Conservation (phyloP, 208 protist species). For the Wallacemonas sp. region DNA sequence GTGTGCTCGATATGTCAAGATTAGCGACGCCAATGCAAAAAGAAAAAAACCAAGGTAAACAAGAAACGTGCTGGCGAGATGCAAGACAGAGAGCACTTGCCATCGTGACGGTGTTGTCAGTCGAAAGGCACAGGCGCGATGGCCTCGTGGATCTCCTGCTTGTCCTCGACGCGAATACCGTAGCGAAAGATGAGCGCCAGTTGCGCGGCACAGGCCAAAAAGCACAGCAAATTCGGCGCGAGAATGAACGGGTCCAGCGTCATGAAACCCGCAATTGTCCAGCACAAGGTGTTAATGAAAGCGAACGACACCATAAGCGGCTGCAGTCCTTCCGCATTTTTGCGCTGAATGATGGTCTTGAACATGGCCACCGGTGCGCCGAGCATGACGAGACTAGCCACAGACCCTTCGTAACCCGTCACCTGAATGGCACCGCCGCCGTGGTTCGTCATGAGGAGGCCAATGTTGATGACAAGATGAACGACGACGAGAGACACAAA, state of each 20-base stretch:
- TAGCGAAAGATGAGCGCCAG: slow-evolving; percentile 46
- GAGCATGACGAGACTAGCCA: slow-evolving; percentile 51
- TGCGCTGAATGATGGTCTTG: slow-evolving; percentile 48
- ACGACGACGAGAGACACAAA: slow-evolving; percentile 27
- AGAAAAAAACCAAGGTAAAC: background rate
- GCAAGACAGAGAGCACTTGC: background rate
- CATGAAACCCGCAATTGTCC: slow-evolving; percentile 50
- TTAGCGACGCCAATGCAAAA: no score
- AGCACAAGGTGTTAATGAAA: slow-evolving; percentile 55
- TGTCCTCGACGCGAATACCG: slow-evolving; percentile 20
- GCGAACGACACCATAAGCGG: slow-evolving; percentile 54
- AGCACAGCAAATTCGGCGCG: slow-evolving; percentile 36
- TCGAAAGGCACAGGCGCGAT: slow-evolving; percentile 49
- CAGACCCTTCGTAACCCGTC: slow-evolving; percentile 44
- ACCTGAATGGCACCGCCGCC: slow-evolving; percentile 18
- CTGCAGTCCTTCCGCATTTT: slow-evolving; percentile 51
- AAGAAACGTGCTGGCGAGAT: background rate
- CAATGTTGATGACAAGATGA: slow-evolving; percentile 30
- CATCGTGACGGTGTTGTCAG: slow-evolving; percentile 4
- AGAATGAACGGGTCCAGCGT: slow-evolving; percentile 39
- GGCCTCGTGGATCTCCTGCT: slow-evolving; percentile 26
- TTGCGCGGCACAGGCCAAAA: slow-evolving; percentile 33
- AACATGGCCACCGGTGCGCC: slow-evolving; percentile 45
- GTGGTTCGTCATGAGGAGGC: slow-evolving; percentile 23
- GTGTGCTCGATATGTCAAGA: no score